Evolutionary conservation across 768 basidiomycete genomes (phyloP), one percentile per base, ranked within the genome.

Genomic region (Boletus sp.): DNA sequence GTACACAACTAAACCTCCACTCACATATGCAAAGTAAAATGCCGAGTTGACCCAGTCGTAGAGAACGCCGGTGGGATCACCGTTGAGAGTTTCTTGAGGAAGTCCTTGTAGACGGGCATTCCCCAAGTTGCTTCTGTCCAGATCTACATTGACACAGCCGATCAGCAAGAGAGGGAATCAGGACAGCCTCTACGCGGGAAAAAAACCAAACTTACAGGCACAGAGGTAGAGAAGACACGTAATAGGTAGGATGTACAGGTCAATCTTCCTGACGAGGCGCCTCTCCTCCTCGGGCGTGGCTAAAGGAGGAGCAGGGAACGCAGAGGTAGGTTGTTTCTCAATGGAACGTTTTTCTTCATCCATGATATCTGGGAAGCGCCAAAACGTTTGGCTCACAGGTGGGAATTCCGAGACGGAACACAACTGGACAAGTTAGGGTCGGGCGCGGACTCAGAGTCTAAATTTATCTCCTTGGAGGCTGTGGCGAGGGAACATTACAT

Each of bases 81-180:
- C 87, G 8, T 77, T 74, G 9, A 91, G 80, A 10, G 75, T 72
- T 60, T 90, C 85, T 33, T 83, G 69, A 7, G 84, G 78, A 4
- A 92, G 74, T n/a, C 86, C 84, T 72, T 87, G 87, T 19, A 90
- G 72, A 53, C 88, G 79, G 25, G 90, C 90, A 66, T 91, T 91
- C 10, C 89, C 89, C 37, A 90, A 66, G 60, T 91, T 90, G 6
- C 83, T 83, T 55, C 90, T 80, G 63, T 91, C 90, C 54, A 93
- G 72, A 64, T 82, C 70, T 73, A 29, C 25, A 34, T 48, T 25
- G 44, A 46, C 14, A 27, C 7, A 13, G 23, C 30, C 13, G n/a
- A 32, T 59, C 33, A 47, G 52, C n/a, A 46, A 60, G 43, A 34
- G 41, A 43, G 8, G 34, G 2, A 48, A 27, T 23, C n/a, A 50